These are phyloP conservation scores for Ascocoryne sarcoides DNA, from an alignment of 2,329 filamentous ascomycete genomes.

Conservation along the genomic window DNA sequence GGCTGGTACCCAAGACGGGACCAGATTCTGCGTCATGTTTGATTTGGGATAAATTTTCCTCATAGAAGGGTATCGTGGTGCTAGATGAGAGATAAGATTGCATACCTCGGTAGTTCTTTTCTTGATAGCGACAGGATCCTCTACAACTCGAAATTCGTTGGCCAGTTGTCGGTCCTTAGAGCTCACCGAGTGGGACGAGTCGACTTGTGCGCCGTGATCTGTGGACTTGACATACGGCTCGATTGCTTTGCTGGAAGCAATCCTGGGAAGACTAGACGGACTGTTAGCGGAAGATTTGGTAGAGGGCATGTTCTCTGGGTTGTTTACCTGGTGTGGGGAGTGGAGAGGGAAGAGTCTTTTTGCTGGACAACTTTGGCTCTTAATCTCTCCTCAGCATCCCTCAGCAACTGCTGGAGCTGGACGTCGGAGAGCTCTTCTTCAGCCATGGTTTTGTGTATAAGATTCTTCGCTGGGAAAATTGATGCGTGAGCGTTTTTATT, in stretches of 20 bases:
- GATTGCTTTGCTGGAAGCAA: conserved; percentile 24
- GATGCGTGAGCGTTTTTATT: too few species aligned
- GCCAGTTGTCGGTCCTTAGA: conserved; percentile 38
- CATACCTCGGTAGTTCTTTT: conserved; percentile 43
- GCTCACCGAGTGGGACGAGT: conserved; percentile 41
- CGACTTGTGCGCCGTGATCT: conserved; percentile 42
- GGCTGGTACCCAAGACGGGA: conserved; percentile 74
- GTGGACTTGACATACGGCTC: conserved; percentile 46
- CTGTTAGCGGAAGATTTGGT: too few species aligned
- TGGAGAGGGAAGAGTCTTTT: conserved; percentile 11
- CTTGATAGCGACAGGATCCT: conserved; percentile 41
- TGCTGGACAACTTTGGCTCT: conserved; percentile 25
- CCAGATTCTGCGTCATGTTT: conserved; percentile 64
- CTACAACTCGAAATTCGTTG: conserved; percentile 42
- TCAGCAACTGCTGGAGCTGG: conserved; percentile 54
- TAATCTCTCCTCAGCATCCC: conserved; percentile 53
- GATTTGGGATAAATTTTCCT: conserved; percentile 69
- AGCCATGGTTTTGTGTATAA: conserved; percentile 15
- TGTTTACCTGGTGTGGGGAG: background rate
- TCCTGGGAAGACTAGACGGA: conserved; percentile 15
- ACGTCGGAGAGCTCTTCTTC: conserved; percentile 48
- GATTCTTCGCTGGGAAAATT: conserved; percentile 4
- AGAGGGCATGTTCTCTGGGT: too few species aligned
- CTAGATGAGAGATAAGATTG: background rate
- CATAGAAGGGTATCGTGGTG: conserved; percentile 38